phyloP scores from a whole-genome alignment of 2,329 filamentous ascomycete species.

The Phyllosticta capitalensis region DNA sequence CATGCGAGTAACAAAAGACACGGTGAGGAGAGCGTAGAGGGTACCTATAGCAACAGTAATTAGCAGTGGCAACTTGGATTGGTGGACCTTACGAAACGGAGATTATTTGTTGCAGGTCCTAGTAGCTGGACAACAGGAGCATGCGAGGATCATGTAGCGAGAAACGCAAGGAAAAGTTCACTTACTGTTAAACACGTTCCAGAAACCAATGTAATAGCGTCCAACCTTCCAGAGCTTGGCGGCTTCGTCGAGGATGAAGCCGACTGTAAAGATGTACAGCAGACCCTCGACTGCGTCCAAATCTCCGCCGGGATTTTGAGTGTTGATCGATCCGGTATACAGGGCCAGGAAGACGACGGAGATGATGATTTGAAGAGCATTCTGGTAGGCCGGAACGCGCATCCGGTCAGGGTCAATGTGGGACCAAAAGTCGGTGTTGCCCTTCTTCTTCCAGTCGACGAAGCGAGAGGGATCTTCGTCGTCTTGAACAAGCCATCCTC shows the following conservation, averaged over 20 bases:
- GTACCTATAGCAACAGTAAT: conserved; percentile 36
- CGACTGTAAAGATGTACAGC: conserved; percentile 83
- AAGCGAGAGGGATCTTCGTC: conserved; percentile 85
- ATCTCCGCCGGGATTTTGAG: conserved; percentile 76
- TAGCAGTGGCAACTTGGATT: no score
- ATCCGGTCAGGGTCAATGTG: conserved; percentile 94
- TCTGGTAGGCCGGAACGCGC: conserved; percentile 87
- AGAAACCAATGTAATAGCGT: conserved; percentile 83
- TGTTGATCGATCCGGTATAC: conserved; percentile 88
- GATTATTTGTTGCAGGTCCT: no score
- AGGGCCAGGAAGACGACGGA: conserved; percentile 74
- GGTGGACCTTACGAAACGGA: no score
- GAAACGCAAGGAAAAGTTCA: no score
- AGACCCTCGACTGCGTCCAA: conserved; percentile 75
- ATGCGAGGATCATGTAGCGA: no score
- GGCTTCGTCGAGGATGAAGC: conserved; percentile 80
- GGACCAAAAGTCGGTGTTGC: conserved; percentile 63
- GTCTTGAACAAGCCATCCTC: conserved; percentile 93
- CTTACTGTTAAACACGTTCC: conserved; percentile 78
- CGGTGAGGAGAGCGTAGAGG: conserved; percentile 68
- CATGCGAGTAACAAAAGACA: conserved; percentile 70
- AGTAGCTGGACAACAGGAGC: no score
- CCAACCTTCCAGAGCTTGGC: conserved; percentile 93
- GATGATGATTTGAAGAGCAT: conserved; percentile 75
- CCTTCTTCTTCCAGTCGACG: conserved; percentile 75